Evolutionary conservation across 176 grass and related monocot genomes (phyloP).

Genomic region (Bonia amplexicaulis): DNA sequence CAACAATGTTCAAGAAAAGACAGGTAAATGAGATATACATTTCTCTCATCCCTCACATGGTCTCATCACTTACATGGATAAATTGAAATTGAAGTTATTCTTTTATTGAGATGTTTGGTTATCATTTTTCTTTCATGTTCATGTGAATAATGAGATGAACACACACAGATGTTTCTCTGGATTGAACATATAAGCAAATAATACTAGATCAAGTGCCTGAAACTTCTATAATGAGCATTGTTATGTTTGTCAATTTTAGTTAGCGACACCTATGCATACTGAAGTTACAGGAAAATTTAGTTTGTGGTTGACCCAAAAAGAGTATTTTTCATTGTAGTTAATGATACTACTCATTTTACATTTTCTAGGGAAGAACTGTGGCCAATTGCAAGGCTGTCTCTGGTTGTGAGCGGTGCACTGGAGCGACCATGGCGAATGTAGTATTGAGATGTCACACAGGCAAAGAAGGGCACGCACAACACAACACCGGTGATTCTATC

Average conservation of each 20-base stretch:
- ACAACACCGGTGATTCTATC: too few relatives aligned
- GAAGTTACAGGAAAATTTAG: not conserved
- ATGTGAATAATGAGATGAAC: not conserved
- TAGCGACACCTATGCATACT: not conserved
- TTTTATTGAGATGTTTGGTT: not conserved
- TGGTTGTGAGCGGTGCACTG: too few relatives aligned
- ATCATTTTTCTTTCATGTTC: not conserved
- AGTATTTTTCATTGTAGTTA: too few relatives aligned
- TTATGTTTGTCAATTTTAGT: not conserved
- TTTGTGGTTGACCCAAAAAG: not conserved
- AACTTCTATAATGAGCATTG: not conserved
- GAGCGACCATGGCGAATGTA: too few relatives aligned
- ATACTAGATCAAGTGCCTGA: not conserved
- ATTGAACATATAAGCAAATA: not conserved
- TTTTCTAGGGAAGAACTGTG: too few relatives aligned
- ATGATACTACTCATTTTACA: too few relatives aligned
- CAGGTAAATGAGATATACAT: constrained; percentile 42
- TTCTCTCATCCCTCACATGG: not conserved
- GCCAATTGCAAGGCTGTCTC: too few relatives aligned
- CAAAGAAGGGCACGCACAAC: too few relatives aligned
- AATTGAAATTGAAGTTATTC: not conserved
- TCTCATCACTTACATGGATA: not conserved
- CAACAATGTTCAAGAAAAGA: constrained; percentile 83
- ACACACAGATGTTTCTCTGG: not conserved
- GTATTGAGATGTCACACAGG: too few relatives aligned